phyloP scores from a whole-genome alignment of 2,329 filamentous ascomycete species.

The Sporothrix luriei region DNA sequence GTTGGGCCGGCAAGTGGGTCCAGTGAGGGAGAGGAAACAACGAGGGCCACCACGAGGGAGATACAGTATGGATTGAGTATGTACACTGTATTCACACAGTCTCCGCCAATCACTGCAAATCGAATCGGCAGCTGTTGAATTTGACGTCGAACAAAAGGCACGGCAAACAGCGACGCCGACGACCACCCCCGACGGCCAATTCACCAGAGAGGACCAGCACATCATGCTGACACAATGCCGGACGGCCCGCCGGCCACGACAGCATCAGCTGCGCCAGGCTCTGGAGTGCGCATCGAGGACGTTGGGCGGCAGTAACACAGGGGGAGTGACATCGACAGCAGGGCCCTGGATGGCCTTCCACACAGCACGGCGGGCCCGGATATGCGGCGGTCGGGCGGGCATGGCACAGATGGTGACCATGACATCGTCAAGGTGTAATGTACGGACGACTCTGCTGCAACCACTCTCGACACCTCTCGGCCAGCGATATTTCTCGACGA shows the following conservation, averaged over 20 bases:
- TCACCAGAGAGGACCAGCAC: background rate
- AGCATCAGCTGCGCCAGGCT: conserved; percentile 34
- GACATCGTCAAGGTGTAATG: no score
- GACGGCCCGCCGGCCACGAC: conserved; percentile 13
- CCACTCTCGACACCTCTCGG: background rate
- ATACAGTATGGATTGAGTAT: background rate
- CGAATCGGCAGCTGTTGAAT: background rate
- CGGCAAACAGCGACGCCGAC: background rate
- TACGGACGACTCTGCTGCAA: background rate
- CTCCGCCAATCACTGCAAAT: conserved; percentile 12
- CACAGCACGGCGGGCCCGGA: conserved; percentile 18
- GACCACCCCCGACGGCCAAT: background rate
- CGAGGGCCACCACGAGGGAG: background rate
- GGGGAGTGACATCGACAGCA: background rate
- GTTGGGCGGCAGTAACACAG: conserved; percentile 28
- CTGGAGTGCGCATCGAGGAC: conserved; percentile 41
- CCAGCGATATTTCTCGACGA: conserved; percentile 7
- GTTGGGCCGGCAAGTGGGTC: conserved; percentile 12
- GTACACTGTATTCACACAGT: conserved; percentile 2
- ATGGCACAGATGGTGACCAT: background rate
- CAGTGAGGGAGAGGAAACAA: conserved; percentile 3
- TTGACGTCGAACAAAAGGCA: background rate
- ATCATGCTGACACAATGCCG: conserved; percentile 22
- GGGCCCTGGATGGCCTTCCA: conserved; percentile 13
- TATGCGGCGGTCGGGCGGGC: background rate